A percentile compares a stretch with the other conserved stretches of the same genome.
Evolutionary conservation across 805 yeast genomes (phyloP).

Genomic region (Pichia sporocuriosa): DNA sequence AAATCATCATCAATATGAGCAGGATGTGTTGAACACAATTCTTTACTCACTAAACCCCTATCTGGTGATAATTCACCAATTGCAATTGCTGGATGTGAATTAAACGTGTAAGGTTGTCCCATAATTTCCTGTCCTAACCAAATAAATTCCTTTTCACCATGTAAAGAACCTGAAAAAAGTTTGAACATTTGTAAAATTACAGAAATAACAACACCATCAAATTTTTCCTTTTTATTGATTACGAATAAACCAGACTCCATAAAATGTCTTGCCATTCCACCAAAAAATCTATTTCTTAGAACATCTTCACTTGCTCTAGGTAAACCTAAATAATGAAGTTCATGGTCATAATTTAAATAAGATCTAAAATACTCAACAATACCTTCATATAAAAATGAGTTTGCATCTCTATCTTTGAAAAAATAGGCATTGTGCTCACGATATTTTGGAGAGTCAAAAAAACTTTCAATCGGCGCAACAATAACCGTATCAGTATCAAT

Average conservation of each 20-base stretch:
- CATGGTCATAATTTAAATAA: constrained; percentile 40
- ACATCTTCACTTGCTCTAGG: constrained; percentile 32
- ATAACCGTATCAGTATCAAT: constrained; percentile 48
- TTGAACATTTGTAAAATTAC: constrained; percentile 36
- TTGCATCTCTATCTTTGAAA: constrained; percentile 43
- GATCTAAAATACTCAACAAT: constrained; percentile 38
- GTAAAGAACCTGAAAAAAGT: constrained; percentile 44
- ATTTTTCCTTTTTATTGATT: constrained; percentile 43
- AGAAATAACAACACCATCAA: constrained; percentile 41
- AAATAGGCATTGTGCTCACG: constrained; percentile 35
- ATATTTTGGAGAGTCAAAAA: constrained; percentile 33
- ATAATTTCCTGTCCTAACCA: constrained; percentile 61
- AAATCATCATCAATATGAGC: constrained; percentile 52
- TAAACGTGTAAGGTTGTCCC: constrained; percentile 49
- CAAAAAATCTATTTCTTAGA: constrained; percentile 36
- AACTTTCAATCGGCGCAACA: constrained; percentile 31
- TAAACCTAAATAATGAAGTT: constrained; percentile 32
- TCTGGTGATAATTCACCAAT: constrained; percentile 36
- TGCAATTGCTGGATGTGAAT: constrained; percentile 48
- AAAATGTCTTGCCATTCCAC: constrained; percentile 35
- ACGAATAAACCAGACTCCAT: constrained; percentile 45
- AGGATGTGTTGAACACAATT: constrained; percentile 57
- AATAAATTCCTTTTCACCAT: constrained; percentile 76
- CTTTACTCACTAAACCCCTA: constrained; percentile 23
- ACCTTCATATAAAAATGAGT: constrained; percentile 33